Base-by-base conservation (phyloP, 2,329 filamentous ascomycete species). In the Graphiopsis chlorocephala region DNA sequence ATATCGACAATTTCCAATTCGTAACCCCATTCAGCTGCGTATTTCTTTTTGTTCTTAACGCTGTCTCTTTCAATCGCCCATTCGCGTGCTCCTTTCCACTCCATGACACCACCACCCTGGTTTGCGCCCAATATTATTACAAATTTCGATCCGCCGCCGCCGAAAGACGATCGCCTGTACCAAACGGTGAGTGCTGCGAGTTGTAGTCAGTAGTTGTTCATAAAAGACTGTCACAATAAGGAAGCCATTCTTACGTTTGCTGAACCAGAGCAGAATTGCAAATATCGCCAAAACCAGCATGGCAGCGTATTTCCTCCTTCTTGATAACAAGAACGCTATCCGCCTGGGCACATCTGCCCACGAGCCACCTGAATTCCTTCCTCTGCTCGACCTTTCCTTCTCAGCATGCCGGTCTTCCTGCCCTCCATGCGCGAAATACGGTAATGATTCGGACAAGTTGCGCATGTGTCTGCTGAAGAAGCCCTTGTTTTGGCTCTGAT, bases 61-160 rank as follows among this genome's bases (percentile, higher is more conserved):
- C 94, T 98, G 81, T 98, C 93, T 76, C 95, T 86, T 80, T 99
- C 95, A 73, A 98, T 96, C 0, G 95, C 95, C 95, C 95, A 99
- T 80, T 99, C 95, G 67, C 93, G 87, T 23, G 94, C 91, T 0
- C 94, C 94, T 78, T 99, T 99, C 94, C 93, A 97, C 75, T 97
- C 94, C 93, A 98, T 98, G 8, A 99, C 95, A 72, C 95, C 95
- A 66, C 95, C 95, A 57, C 95, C 95, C 68, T 96, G 86, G 74
- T 99, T 99, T 63, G 95, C 93, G 26, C 91, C 93, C 23, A 98
- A 83, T 68, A 99, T 93, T 63, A 99, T 90, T 69, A 99, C 95
- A 74, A 90, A 93, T 74, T 97, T 98, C 74, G 89, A 88, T 23
- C 95, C 95, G 57, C 91, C 91, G 59, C 94, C 93, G 3, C 96